A percentile compares a stretch with the other conserved stretches of the same genome.
Conservation (phyloP, 495 filamentous ascomycete species). For the Hypoxylon trugodes region DNA sequence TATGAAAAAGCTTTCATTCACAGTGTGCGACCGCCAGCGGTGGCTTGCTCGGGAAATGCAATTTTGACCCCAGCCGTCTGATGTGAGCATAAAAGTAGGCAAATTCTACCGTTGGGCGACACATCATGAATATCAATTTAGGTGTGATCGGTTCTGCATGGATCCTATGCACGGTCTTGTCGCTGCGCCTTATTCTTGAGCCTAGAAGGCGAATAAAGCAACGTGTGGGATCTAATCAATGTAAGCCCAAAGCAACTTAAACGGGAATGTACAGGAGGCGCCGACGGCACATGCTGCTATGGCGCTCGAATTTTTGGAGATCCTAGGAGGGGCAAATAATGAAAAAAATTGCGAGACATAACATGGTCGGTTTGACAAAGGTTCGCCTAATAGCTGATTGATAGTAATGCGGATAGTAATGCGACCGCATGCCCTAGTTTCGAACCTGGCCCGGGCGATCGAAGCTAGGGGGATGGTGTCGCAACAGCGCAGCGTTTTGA, state of each 20-base stretch:
- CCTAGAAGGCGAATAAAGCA: constrained; percentile 16
- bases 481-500: constrained; percentile 10
- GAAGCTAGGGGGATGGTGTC: constrained; percentile 10
- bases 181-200: constrained; percentile 15
- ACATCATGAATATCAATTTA: constrained; percentile 8
- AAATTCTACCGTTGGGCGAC: constrained; percentile 17
- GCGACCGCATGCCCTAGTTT: constrained; percentile 13
- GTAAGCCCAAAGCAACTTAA: constrained; percentile 17
- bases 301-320: constrained; percentile 5
- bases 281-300: constrained; percentile 15
- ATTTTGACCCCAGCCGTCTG: constrained; percentile 21
- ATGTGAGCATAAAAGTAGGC: constrained; percentile 26
- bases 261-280: constrained; percentile 27
- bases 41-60: constrained; percentile 17
- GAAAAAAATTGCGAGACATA: constrained; percentile 10
- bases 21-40: neutral
- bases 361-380: constrained; percentile 1
- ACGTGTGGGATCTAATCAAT: constrained; percentile 20
- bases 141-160: constrained; percentile 26
- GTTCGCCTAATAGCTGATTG: constrained; percentile 2
- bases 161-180: constrained; percentile 14
- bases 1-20: constrained; percentile 10
- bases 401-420: neutral
- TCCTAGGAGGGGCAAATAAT: neutral
- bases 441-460: neutral